These are phyloP conservation scores for Anisogramma anomala DNA, from an alignment of 2,329 filamentous ascomycete species.

Conservation along the genomic window DNA sequence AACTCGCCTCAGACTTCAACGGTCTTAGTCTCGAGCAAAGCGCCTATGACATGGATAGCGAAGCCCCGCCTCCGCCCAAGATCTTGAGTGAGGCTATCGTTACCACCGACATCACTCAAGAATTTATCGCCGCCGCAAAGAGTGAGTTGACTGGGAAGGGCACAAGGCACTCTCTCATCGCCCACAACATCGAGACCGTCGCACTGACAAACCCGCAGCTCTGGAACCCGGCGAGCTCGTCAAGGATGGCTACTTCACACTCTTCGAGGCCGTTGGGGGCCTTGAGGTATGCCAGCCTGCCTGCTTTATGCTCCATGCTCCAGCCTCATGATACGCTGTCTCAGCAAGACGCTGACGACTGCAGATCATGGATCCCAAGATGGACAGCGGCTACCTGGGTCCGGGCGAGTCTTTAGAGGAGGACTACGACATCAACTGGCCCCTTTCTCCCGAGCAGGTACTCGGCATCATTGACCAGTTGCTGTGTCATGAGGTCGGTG, in stretches of 20 bases:
- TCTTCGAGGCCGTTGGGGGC: slow-evolving; percentile 87
- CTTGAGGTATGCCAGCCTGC: slow-evolving; percentile 46
- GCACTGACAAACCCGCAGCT: slow-evolving; percentile 37
- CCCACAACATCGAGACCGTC: too few relatives aligned
- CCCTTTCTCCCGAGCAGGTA: slow-evolving; percentile 64
- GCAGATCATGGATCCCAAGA: slow-evolving; percentile 97
- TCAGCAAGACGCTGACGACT: slow-evolving; percentile 1
- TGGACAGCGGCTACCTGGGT: slow-evolving; percentile 84
- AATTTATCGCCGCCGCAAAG: slow-evolving; percentile 41
- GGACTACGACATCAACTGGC: slow-evolving; percentile 60
- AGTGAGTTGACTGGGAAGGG: slow-evolving; percentile 36
- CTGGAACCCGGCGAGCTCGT: slow-evolving; percentile 71
- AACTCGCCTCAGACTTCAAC: slow-evolving; percentile 27
- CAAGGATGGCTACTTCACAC: slow-evolving; percentile 87
- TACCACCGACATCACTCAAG: slow-evolving; percentile 45
- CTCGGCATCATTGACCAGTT: slow-evolving; percentile 92
- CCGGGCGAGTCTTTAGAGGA: slow-evolving; percentile 74
- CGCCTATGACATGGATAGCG: slow-evolving; percentile 12
- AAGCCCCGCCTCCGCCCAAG: slow-evolving; percentile 26
- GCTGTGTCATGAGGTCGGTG: slow-evolving; percentile 67
- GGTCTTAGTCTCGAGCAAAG: slow-evolving; percentile 29
- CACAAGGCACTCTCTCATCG: too few relatives aligned
- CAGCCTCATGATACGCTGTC: too few relatives aligned
- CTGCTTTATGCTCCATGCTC: too few relatives aligned
- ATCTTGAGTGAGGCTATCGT: slow-evolving; percentile 39